Conservation (phyloP, 306 rosid species). For the Citrullus amarus region DNA sequence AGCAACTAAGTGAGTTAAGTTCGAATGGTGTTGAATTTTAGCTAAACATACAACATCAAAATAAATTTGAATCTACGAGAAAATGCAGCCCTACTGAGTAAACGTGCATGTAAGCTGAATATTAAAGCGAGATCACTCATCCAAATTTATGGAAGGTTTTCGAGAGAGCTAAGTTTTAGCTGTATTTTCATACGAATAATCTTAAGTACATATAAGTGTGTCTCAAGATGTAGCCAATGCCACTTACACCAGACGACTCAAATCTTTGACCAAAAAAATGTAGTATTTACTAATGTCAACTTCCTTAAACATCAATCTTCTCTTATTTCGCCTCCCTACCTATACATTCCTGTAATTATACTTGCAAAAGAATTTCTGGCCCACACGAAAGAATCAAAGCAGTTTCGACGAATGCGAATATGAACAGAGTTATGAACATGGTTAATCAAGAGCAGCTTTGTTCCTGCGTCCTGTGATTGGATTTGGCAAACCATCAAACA, state of each 20-base stretch:
- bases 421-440: constrained; percentile 1
- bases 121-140: not conserved
- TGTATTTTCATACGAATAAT: not conserved
- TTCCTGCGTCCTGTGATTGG: constrained; percentile 67
- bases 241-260: not conserved
- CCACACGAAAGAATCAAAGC: not conserved
- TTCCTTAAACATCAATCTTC: not conserved
- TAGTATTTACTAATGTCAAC: not conserved
- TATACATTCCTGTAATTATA: not conserved
- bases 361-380: not conserved
- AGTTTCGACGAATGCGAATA: not conserved
- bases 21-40: not conserved
- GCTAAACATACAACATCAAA: not conserved
- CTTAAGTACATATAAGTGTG: not conserved
- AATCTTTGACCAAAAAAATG: not conserved
- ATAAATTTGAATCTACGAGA: not conserved
- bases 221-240: not conserved
- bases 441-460: constrained; percentile 74
- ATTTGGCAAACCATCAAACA: constrained; percentile 75
- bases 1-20: too few relatives aligned
- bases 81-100: too few relatives aligned
- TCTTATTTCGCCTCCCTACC: not conserved
- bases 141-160: not conserved
- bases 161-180: too few relatives aligned
- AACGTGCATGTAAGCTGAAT: not conserved